phyloP scores from a whole-genome alignment of 2,329 filamentous ascomycete genomes.

The Paracorniculantispora psalliotae region DNA sequence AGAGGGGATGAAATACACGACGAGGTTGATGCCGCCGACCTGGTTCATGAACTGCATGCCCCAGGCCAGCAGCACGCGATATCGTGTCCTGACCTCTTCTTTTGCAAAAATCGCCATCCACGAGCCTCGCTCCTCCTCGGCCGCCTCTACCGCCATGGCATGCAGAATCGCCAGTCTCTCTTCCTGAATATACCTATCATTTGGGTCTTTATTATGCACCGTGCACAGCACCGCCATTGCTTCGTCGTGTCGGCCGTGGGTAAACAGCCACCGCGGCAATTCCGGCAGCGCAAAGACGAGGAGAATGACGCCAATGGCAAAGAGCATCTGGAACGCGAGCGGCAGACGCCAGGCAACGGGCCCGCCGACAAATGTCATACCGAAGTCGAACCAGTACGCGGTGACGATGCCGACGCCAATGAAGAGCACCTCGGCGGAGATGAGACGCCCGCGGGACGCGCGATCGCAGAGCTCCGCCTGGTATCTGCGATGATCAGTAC shows the following conservation, averaged over 20 bases:
- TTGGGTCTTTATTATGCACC: slow-evolving; percentile 35
- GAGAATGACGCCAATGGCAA: slow-evolving; percentile 28
- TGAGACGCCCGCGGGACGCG: slow-evolving; percentile 46
- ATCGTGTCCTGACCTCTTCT: slow-evolving; percentile 37
- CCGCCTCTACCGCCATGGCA: slow-evolving; percentile 34
- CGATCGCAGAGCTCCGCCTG: slow-evolving; percentile 37
- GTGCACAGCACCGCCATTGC: slow-evolving; percentile 32
- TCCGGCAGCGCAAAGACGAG: slow-evolving; percentile 36
- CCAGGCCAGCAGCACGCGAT: slow-evolving; percentile 42
- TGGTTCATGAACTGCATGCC: slow-evolving; percentile 48
- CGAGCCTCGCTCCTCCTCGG: slow-evolving; percentile 27
- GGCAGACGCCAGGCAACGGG: slow-evolving; percentile 18
- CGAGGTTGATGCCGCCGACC: slow-evolving; percentile 41
- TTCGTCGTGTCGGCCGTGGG: slow-evolving; percentile 30
- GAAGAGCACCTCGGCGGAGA: slow-evolving; percentile 42
- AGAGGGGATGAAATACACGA: slow-evolving; percentile 32
- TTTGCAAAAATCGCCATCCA: slow-evolving; percentile 38
- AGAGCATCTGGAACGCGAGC: slow-evolving; percentile 29
- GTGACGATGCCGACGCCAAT: slow-evolving; percentile 34
- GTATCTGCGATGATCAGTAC: neutral
- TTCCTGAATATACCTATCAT: slow-evolving; percentile 28
- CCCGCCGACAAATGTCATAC: slow-evolving; percentile 23
- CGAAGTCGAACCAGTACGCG: slow-evolving; percentile 28
- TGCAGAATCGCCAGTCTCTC: slow-evolving; percentile 36
- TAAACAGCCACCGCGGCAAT: slow-evolving; percentile 36